phyloP scores from a whole-genome alignment of 1,284 basidiomycete genomes.

The Sanguinoderma infundibulare region DNA sequence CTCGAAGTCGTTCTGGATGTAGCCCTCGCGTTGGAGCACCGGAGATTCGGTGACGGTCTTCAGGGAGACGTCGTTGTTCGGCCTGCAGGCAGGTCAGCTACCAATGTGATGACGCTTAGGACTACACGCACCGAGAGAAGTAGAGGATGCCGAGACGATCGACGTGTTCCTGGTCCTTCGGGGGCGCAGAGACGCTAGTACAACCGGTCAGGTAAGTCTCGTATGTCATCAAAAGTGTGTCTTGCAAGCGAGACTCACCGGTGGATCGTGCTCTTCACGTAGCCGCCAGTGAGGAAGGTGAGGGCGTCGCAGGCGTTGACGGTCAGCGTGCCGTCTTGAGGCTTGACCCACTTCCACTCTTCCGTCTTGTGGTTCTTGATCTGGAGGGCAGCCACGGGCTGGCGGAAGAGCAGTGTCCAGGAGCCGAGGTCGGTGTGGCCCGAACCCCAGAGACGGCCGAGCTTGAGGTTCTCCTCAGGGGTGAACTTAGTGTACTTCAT shows the following conservation, averaged over 20 bases:
- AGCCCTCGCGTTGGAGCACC: constrained; percentile 50
- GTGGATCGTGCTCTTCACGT: constrained; percentile 57
- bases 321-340: constrained; percentile 50
- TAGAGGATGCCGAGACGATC: constrained; percentile 57
- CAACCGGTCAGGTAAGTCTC: no score
- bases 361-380: constrained; percentile 42
- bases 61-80: constrained; percentile 51
- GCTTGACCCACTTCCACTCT: constrained; percentile 53
- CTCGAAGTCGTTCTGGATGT: constrained; percentile 55
- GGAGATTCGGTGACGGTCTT: constrained; percentile 49
- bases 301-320: constrained; percentile 60
- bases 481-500: constrained; percentile 58
- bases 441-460: constrained; percentile 45
- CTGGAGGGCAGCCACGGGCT: constrained; percentile 49
- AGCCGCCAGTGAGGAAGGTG: constrained; percentile 53
- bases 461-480: constrained; percentile 46
- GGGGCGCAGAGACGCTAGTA: constrained; percentile 54
- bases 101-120: no score
- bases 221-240: no score
- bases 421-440: constrained; percentile 57
- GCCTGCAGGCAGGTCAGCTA: constrained; percentile 33
- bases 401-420: constrained; percentile 48
- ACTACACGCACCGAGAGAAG: constrained; percentile 52
- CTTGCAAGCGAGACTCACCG: constrained; percentile 38
- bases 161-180: constrained; percentile 55